A percentile compares a stretch with the other conserved stretches of the same genome.
These are phyloP conservation scores for Lepidopterella palustris DNA, from an alignment of 495 filamentous ascomycete genomes.

Conservation along the genomic window DNA sequence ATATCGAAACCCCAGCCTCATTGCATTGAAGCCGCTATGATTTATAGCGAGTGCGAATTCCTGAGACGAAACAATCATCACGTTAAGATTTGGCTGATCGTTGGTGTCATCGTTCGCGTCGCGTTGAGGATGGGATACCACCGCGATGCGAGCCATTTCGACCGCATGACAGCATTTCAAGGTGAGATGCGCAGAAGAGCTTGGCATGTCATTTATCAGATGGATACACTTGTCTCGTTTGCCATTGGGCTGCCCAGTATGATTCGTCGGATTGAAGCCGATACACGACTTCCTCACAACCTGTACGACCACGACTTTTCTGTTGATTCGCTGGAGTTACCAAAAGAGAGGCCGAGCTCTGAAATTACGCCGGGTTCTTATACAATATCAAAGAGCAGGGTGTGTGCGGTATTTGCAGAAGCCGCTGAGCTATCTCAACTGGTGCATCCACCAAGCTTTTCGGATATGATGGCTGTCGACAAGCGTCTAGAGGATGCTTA, in stretches of 20 bases:
- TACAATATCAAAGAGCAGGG: conserved; percentile 38
- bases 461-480: conserved; percentile 40
- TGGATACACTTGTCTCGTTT: conserved; percentile 35
- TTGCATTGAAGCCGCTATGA: conserved; percentile 34
- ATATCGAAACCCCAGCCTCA: conserved; percentile 32
- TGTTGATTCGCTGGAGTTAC: conserved; percentile 29
- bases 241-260: conserved; percentile 34
- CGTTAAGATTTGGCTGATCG: conserved; percentile 33
- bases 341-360: conserved; percentile 22
- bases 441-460: conserved; percentile 32
- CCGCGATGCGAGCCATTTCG: conserved; percentile 34
- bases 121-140: conserved; percentile 38
- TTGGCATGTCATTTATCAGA: conserved; percentile 32
- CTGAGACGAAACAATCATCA: conserved; percentile 30
- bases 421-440: conserved; percentile 41
- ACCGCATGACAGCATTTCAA: conserved; percentile 31
- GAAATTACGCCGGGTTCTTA: conserved; percentile 38
- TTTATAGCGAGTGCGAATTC: conserved; percentile 29
- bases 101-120: conserved; percentile 31
- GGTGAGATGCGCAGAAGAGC: conserved; percentile 36
- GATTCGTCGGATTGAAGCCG: conserved; percentile 28
- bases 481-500: conserved; percentile 35
- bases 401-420: conserved; percentile 40
- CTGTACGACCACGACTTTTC: conserved; percentile 39
- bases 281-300: conserved; percentile 33